These are phyloP conservation scores for Paraglomus brasilianum DNA, from an alignment of 192 early-diverging fungal species.

Conservation along the genomic window DNA sequence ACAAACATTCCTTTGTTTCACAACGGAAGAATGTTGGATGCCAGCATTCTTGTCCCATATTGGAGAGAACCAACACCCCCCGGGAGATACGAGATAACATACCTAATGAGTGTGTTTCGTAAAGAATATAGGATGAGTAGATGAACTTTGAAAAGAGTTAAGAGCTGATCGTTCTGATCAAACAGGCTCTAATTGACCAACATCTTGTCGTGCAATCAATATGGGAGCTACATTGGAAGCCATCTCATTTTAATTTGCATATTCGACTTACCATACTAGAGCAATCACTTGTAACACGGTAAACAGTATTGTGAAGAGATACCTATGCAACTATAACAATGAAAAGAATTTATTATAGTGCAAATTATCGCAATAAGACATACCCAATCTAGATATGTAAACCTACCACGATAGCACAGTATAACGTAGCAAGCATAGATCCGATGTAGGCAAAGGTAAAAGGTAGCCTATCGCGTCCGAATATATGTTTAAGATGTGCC, in stretches of 20 bases:
- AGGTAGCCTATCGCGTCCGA: slow-evolving; percentile 73
- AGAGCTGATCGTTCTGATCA: not conserved
- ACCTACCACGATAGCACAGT: slow-evolving; percentile 76
- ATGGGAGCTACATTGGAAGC: not conserved
- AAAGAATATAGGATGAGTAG: not conserved
- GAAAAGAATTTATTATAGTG: not conserved
- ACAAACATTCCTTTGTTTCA: no score
- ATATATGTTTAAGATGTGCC: slow-evolving; percentile 77
- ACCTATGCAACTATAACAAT: not conserved
- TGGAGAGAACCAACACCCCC: slow-evolving; percentile 20
- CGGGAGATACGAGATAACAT: slow-evolving; percentile 23
- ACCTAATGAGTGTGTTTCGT: not conserved
- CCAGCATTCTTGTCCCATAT: slow-evolving; percentile 10
- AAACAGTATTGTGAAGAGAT: slow-evolving; percentile 17
- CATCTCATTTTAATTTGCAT: no score
- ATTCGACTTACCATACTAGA: slow-evolving; percentile 26
- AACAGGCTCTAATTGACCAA: no score
- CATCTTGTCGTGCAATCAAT: no score
- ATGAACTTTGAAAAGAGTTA: not conserved
- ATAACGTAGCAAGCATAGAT: slow-evolving; percentile 82
- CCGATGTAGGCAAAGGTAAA: slow-evolving; percentile 81
- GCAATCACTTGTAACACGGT: slow-evolving; percentile 23
- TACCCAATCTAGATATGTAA: not conserved
- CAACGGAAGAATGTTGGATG: slow-evolving; percentile 11
- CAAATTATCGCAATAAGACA: not conserved